phyloP scores from a whole-genome alignment of 495 filamentous ascomycete genomes.

The Margaritispora aquatica region DNA sequence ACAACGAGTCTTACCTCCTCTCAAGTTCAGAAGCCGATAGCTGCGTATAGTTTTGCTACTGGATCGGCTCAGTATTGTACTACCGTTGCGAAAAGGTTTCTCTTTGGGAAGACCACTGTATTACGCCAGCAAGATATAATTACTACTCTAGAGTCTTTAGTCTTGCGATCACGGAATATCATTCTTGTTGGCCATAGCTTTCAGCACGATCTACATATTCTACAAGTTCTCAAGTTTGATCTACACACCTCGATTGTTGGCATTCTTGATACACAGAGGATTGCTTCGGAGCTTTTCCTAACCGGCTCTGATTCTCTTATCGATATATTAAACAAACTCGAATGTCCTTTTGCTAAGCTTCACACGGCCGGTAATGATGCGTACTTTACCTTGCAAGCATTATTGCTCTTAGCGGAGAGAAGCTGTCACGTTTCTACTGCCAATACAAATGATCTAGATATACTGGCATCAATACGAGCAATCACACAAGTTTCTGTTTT shows the following conservation, averaged over 20 bases:
- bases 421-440: constrained; percentile 2
- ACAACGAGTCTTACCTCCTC: not conserved
- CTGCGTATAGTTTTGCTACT: not conserved
- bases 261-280: not conserved
- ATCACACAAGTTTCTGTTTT: constrained; percentile 6
- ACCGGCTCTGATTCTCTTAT: not conserved
- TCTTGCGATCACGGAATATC: not conserved
- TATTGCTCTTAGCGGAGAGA: constrained; percentile 2
- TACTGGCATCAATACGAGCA: constrained; percentile 7
- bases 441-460: constrained; percentile 1
- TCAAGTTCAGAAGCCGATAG: not conserved
- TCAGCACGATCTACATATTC: not conserved
- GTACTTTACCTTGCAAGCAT: not conserved
- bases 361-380: not conserved
- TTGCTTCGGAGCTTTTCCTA: not conserved
- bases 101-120: not conserved
- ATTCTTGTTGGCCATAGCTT: not conserved
- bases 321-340: not conserved
- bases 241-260: not conserved
- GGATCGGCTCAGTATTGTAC: not conserved
- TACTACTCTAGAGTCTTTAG: not conserved
- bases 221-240: not conserved
- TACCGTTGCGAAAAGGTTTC: not conserved
- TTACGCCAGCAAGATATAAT: not conserved
- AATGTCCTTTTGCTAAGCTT: not conserved